phyloP scores from a whole-genome alignment of 768 basidiomycete species.

The Scleroderma citrinum region DNA sequence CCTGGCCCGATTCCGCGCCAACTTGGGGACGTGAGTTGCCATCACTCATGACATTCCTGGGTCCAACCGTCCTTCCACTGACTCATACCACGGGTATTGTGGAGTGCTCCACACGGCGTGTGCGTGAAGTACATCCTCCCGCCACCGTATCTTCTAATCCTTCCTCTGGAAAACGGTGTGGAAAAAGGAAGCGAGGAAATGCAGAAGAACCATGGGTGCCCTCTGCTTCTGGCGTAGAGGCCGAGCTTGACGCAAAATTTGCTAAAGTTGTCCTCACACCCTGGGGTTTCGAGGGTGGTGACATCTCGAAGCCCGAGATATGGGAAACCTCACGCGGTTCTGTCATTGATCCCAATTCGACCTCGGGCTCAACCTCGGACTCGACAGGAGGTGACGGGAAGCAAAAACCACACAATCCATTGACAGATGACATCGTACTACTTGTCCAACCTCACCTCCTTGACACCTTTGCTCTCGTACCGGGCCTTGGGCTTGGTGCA shows the following conservation, averaged over 20 bases:
- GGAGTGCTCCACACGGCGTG: constrained; percentile 56
- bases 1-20: constrained; percentile 13
- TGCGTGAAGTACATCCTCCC: constrained; percentile 44
- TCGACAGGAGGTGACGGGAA: not conserved
- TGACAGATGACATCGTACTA: constrained; percentile 53
- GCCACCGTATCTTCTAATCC: constrained; percentile 13
- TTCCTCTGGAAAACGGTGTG: not conserved
- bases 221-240: constrained; percentile 35
- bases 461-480: constrained; percentile 31
- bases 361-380: constrained; percentile 1
- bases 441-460: constrained; percentile 44
- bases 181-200: constrained; percentile 6
- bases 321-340: constrained; percentile 33
- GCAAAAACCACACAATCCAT: constrained; percentile 40
- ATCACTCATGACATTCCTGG: constrained; percentile 41
- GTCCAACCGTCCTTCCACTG: constrained; percentile 49
- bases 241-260: constrained; percentile 40
- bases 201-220: constrained; percentile 9
- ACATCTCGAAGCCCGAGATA: constrained; percentile 33
- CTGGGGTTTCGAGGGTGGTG: constrained; percentile 42
- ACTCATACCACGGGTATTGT: constrained; percentile 63
- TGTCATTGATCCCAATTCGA: constrained; percentile 20
- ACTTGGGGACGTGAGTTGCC: constrained; percentile 19
- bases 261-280: constrained; percentile 49
- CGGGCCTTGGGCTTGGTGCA: constrained; percentile 57